Base-by-base conservation (phyloP, 495 filamentous ascomycete species). In the Aspergillus bertholletiae region DNA sequence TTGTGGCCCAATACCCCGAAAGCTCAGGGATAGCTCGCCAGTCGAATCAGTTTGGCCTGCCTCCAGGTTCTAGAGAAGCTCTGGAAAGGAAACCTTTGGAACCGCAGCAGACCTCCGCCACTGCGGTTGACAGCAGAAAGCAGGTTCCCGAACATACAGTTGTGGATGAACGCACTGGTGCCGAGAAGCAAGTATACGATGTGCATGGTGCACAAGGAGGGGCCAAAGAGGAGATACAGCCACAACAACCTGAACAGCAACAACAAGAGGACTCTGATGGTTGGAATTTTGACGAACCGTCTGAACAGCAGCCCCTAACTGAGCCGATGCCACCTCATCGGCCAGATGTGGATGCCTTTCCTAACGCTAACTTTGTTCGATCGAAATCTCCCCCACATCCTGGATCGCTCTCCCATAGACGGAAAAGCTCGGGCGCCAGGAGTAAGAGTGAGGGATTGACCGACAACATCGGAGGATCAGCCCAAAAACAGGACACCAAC, bases 221-320 rank as follows among this genome's bases (percentile, higher is more conserved):
- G 5, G 54, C 64, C 2, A 71, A 61, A 62, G 77, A 67, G 64
- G 77, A 61, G 51, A 13, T 54, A 27, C 61, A 66, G 17, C 49
- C 53, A 21, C 66, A 69, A 47, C 63, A 65, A n/a, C n/a, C n/a
- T n/a, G 43, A 39, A 17, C 65, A 83, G 22, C 76, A 79, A n/a
- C 46, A 49, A 46, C 57, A 64, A 0, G 69, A 75, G 20, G 88
- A 94, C 55, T 66, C 79, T 5, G 92, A 96, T 68, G 87, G 80
- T 11, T 98, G 94, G 94, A 90, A 94, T 66, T 98, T 98, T 63
- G 89, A 90, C 54, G 93, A 97, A 50, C 76, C 74, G 4, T 41
- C 56, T 3, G 69, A 69, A 12, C 64, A 69, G 18, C 72, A 68
- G 53, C 49, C 68, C 1, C 71, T 84, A 23, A 64, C 77, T 43